Base-by-base conservation (phyloP, 2,329 filamentous ascomycete genomes). In the Paraphoma chrysanthemicola region DNA sequence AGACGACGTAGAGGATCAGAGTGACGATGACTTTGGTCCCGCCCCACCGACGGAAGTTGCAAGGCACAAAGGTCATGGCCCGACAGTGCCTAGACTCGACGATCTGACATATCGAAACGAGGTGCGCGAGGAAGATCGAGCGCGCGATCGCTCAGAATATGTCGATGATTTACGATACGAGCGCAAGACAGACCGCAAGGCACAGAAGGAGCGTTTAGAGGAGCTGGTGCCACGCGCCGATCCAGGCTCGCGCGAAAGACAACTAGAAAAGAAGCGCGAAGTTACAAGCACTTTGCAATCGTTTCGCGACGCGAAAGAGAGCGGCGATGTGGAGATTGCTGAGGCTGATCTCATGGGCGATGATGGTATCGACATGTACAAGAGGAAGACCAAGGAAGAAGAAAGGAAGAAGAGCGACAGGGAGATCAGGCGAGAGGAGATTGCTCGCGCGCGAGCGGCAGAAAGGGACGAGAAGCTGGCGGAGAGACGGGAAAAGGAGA, bases 181-280 rank as follows among this genome's bases (percentile, higher is more conserved):
- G 5, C 89, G 90, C 52, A 86, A 85, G 60, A 76, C 80, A 12
- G 90, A 95, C 63, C 86, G 89, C 2, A 81, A 82, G 44, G 69
- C 82, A 4, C 90, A 94, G 68, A 90, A 89, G 61, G 89, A 90
- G 52, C 85, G 85, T 0, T 82, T 95, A 0, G 92, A 97, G 12
- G 93, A 97, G 62, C 79, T 97, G 0, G 86, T 84, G 0, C 93
- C 94, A 0, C 90, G 92, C 10, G 92, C 94, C 0, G 92, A 95
- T 57, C 81, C 93, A 0, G 93, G 93, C 0, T 91, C 90, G 1
- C 88, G 88, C 44, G 94, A 97, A 78, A 88, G 94, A 10, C 86
- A 88, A 69, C 83, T 98, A 1, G 94, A 99, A 80, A 97, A 97
- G 84, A 89, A 88, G 62, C 85, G 84, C 33, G 90, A 90, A 60